Percentiles rank a stretch among this genome's conserved stretches.
Evolutionary conservation across 805 yeast species (phyloP).

Genomic region (Kodamaea kaohsiungensis): DNA sequence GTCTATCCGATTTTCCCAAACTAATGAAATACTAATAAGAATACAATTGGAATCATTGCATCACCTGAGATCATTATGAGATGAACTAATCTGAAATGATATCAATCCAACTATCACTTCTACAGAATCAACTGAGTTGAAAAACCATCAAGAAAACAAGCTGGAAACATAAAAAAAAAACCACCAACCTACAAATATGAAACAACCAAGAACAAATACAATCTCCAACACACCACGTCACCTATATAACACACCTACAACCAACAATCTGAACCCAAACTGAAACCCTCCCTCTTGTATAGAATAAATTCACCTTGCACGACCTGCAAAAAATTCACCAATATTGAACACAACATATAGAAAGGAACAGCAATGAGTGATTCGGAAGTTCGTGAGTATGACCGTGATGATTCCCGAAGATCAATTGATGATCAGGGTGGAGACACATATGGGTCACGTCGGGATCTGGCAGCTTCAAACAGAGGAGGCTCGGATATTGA

Average conservation of each 20-base stretch:
- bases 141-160: too few relatives aligned
- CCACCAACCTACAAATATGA: too few relatives aligned
- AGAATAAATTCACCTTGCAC: conserved; percentile 4
- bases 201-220: neutral
- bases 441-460: neutral
- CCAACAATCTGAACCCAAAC: neutral
- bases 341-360: neutral
- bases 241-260: neutral
- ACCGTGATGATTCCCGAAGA: conserved; percentile 3
- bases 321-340: conserved; percentile 5
- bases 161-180: too few relatives aligned
- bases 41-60: neutral
- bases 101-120: too few relatives aligned
- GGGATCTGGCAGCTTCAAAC: neutral
- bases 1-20: too few relatives aligned
- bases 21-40: neutral
- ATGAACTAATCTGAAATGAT: too few relatives aligned
- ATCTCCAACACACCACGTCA: neutral
- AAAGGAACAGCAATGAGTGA: conserved; percentile 16
- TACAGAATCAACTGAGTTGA: too few relatives aligned
- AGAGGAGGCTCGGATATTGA: neutral
- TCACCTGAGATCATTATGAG: too few relatives aligned
- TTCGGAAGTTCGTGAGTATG: conserved; percentile 15
- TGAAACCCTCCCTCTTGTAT: neutral
- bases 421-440: neutral